Evolutionary conservation across 2,329 filamentous ascomycete genomes (phyloP).

Genomic region (Elsinoe perseae): DNA sequence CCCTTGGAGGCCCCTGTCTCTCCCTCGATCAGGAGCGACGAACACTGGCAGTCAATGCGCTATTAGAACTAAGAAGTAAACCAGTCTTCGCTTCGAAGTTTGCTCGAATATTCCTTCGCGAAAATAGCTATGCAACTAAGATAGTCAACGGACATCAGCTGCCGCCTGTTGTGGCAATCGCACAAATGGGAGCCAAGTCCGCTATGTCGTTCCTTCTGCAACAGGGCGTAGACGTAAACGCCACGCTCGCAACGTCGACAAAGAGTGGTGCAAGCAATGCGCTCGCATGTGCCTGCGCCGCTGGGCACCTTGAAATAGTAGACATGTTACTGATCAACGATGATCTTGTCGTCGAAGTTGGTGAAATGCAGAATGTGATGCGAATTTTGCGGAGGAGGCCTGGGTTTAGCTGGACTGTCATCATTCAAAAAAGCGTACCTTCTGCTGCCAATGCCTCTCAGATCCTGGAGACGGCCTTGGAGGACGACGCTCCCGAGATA

Average conservation of each 20-base stretch:
- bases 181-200: too few relatives aligned
- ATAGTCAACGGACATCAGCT: too few relatives aligned
- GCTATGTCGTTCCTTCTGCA: too few relatives aligned
- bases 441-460: neutral
- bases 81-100: neutral
- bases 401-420: neutral
- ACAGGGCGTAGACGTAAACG: too few relatives aligned
- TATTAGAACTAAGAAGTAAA: too few relatives aligned
- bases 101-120: neutral
- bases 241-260: neutral
- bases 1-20: too few relatives aligned
- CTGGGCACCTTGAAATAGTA: neutral
- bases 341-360: neutral
- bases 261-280: neutral
- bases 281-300: neutral
- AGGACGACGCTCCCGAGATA: neutral
- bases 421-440: neutral
- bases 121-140: too few relatives aligned
- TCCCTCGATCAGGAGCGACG: too few relatives aligned
- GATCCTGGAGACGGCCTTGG: neutral
- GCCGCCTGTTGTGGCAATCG: too few relatives aligned
- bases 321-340: neutral
- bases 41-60: too few relatives aligned
- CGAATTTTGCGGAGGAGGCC: neutral
- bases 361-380: neutral